Conservation (phyloP, 495 filamentous ascomycete genomes). For the Annulohypoxylon maeteangense region DNA sequence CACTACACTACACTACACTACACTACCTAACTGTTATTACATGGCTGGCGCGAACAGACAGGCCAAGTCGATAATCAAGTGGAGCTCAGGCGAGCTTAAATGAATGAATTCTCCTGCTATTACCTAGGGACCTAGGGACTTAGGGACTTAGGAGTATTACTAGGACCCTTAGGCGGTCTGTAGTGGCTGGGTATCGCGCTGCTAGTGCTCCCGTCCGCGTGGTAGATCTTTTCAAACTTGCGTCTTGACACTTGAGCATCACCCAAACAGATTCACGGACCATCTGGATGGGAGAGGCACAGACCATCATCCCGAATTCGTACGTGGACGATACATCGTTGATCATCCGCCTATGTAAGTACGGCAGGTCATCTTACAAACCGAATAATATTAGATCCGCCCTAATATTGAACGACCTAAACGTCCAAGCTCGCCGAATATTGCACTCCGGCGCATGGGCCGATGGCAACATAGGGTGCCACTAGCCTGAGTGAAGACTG, state of each 20-base stretch:
- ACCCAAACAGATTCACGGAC: conserved; percentile 23
- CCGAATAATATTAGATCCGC: conserved; percentile 19
- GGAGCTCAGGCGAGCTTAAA: conserved; percentile 23
- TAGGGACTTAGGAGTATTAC: neutral
- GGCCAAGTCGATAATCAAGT: conserved; percentile 2
- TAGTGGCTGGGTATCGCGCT: conserved; percentile 27
- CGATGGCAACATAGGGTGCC: conserved; percentile 28
- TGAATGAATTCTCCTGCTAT: conserved; percentile 11
- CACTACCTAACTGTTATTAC: neutral
- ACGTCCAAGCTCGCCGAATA: conserved; percentile 31
- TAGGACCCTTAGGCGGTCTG: conserved; percentile 25
- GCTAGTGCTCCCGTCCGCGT: conserved; percentile 37
- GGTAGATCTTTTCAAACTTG: conserved; percentile 38
- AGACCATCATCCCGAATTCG: conserved; percentile 32
- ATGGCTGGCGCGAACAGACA: conserved; percentile 24
- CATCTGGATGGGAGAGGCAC: conserved; percentile 34
- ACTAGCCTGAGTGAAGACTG: conserved; percentile 11
- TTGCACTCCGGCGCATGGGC: conserved; percentile 22
- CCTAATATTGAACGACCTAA: conserved; percentile 18
- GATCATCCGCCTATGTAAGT: conserved; percentile 20
- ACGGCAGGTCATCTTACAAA: conserved; percentile 24
- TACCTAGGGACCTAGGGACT: neutral
- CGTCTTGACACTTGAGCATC: conserved; percentile 18
- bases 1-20: neutral
- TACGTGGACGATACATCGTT: conserved; percentile 5